Evolutionary conservation across 768 basidiomycete genomes (phyloP), one percentile per base, ranked within the genome.

Genomic region (Tulasnella sp.): DNA sequence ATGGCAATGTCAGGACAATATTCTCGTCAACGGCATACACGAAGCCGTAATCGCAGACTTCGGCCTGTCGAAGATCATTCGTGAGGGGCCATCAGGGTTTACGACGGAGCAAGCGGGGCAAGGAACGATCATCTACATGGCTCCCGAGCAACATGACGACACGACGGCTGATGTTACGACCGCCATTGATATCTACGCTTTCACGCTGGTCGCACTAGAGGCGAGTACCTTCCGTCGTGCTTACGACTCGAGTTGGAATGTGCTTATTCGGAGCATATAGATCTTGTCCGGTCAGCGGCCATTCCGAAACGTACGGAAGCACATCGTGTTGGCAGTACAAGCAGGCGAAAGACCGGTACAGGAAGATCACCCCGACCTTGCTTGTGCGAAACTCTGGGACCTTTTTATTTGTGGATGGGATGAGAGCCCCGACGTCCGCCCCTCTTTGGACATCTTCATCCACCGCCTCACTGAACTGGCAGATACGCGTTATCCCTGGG

Each of bases 1-100:
- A n/a, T n/a, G n/a, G n/a, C n/a, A n/a, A n/a, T n/a, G 0, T 19
- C n/a, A 54, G 52, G 52, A 54, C 39, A 57, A 57, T n/a, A 57
- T 57, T 39, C n/a, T 57, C 17, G 42, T 57, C 2, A 49, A 57
- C 34, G 32, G 31, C 29, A 9, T 32, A 29, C 17, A 21, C 12
- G 43, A 57, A 23, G 55, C 55, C 9, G 42, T 45, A 2, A 12
- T 57, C 25, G 37, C 41, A 5, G 55, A 57, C 27, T 57, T 57
- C 25, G 55, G 55, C 36, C 42, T 49, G 21, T 31, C 42, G n/a
- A 49, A 36, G 27, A 49, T 57, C 43, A 46, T 45, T 6, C 17
- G 37, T 15, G 29, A 57, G 12, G 29, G 19, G 7, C 55, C 43
- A 15, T 45, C 55, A 6, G 25, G 41, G 9, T 23, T 49, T 31